These are phyloP conservation scores for Daldinia vernicosa DNA, from an alignment of 495 filamentous ascomycete species.

Conservation along the genomic window DNA sequence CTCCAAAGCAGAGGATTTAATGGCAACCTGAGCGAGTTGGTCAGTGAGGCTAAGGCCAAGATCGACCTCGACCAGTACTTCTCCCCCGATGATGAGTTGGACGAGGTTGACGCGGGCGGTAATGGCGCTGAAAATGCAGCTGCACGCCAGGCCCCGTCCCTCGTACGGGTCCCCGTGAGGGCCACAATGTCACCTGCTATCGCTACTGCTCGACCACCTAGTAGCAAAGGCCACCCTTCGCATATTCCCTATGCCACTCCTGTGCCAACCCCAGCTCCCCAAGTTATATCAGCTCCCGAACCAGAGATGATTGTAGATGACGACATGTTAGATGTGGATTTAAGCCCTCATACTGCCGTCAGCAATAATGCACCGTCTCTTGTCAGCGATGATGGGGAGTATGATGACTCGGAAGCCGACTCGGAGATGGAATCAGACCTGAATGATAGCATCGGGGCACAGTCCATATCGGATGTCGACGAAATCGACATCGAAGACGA, in stretches of 20 bases:
- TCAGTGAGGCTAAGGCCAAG: slow-evolving; percentile 65
- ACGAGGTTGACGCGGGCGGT: slow-evolving; percentile 54
- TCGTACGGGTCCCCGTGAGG: slow-evolving; percentile 65
- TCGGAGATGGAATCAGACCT: slow-evolving; percentile 55
- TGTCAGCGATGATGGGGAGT: slow-evolving; percentile 86
- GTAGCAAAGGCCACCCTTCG: slow-evolving; percentile 61
- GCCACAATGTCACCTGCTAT: slow-evolving; percentile 64
- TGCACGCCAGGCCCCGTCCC: slow-evolving; percentile 50
- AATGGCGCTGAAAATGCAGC: slow-evolving; percentile 36
- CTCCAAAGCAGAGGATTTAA: slow-evolving; percentile 71
- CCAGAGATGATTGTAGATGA: slow-evolving; percentile 56
- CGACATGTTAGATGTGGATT: slow-evolving; percentile 66
- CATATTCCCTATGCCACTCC: slow-evolving; percentile 49
- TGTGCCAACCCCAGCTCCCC: slow-evolving; percentile 44
- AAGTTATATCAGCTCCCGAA: slow-evolving; percentile 40
- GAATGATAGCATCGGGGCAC: slow-evolving; percentile 52
- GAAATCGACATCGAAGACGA: slow-evolving; percentile 60
- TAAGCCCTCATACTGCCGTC: slow-evolving; percentile 81
- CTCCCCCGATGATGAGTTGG: slow-evolving; percentile 56
- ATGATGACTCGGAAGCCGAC: slow-evolving; percentile 65
- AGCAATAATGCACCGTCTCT: slow-evolving; percentile 85
- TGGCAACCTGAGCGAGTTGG: slow-evolving; percentile 69
- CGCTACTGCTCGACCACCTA: slow-evolving; percentile 59
- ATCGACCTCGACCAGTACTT: slow-evolving; percentile 61
- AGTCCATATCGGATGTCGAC: slow-evolving; percentile 59